Evolutionary conservation across 2,329 filamentous ascomycete species (phyloP).

Genomic region (Colletotrichum orbiculare): DNA sequence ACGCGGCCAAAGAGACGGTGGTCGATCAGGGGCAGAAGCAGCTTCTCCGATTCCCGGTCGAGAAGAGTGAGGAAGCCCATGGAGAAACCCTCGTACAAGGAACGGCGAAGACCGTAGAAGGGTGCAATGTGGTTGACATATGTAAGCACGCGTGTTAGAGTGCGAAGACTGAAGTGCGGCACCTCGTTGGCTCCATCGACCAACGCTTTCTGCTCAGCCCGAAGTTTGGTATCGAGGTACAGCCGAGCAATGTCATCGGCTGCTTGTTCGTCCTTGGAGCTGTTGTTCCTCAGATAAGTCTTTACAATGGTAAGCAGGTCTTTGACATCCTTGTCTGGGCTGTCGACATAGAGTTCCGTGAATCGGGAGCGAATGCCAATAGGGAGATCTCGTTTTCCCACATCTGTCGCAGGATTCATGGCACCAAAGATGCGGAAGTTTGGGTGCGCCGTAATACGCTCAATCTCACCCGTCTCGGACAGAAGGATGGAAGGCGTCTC

Average conservation of each 20-base stretch:
- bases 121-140: constrained; percentile 89
- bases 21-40: constrained; percentile 82
- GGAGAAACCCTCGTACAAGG: constrained; percentile 93
- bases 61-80: constrained; percentile 98
- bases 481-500: constrained; percentile 85
- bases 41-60: constrained; percentile 81
- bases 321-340: constrained; percentile 86
- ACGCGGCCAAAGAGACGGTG: constrained; percentile 81
- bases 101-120: constrained; percentile 84
- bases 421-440: constrained; percentile 97
- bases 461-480: constrained; percentile 92
- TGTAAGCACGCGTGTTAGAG: constrained; percentile 86
- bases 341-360: constrained; percentile 93
- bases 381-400: constrained; percentile 94
- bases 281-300: constrained; percentile 82
- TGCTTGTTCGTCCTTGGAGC: constrained; percentile 77
- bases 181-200: constrained; percentile 97
- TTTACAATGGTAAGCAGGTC: constrained; percentile 90
- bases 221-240: constrained; percentile 86
- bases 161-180: constrained; percentile 96
- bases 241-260: constrained; percentile 85
- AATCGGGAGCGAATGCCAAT: constrained; percentile 91
- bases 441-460: constrained; percentile 88
- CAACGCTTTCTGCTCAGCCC: constrained; percentile 83
- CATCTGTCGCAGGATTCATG: constrained; percentile 98